phyloP scores from a whole-genome alignment of 148 eudicot species.

The Polygonum aviculare region DNA sequence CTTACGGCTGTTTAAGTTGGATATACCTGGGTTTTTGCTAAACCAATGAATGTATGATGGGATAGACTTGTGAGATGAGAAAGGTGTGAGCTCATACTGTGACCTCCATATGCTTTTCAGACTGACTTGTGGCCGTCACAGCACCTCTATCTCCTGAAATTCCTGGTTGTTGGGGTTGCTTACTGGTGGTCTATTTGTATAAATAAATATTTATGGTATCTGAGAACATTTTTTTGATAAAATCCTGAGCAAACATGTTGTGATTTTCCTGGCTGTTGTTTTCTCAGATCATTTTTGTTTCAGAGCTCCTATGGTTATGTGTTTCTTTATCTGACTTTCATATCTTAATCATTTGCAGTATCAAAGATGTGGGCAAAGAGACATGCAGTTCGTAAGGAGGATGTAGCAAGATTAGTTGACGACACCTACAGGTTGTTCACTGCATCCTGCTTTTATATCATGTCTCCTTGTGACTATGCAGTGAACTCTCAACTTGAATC shows the following conservation, averaged over 20 bases:
- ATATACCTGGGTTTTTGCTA: neutral
- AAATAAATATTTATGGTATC: neutral
- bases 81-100: neutral
- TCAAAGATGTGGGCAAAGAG: constrained; percentile 78
- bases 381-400: constrained; percentile 64
- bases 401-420: constrained; percentile 75
- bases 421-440: constrained; percentile 69
- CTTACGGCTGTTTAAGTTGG: neutral
- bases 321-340: neutral
- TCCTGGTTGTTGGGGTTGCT: neutral
- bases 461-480: neutral
- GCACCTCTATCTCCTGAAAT: neutral
- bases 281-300: neutral
- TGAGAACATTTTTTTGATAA: neutral
- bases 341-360: constrained; percentile 34
- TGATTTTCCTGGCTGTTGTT: constrained; percentile 1
- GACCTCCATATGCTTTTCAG: neutral
- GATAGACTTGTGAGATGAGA: neutral
- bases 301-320: neutral
- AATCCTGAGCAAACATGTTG: neutral
- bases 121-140: neutral
- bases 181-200: neutral
- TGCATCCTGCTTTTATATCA: neutral
- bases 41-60: neutral
- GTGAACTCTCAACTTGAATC: neutral